Evolutionary conservation across 1,284 basidiomycete species (phyloP).

Genomic region (Puccinia hordei): DNA sequence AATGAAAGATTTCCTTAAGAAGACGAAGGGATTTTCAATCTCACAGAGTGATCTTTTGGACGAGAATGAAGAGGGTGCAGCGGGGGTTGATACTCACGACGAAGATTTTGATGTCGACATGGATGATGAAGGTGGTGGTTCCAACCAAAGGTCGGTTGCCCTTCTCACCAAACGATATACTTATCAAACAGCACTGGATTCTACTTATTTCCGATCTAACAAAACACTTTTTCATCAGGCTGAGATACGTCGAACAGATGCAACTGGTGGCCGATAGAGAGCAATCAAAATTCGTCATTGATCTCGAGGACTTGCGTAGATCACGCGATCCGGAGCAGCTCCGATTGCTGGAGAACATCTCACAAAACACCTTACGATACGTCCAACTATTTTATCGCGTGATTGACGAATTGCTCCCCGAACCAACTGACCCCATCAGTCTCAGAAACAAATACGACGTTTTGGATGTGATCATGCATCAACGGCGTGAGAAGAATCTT

Average conservation of each 20-base stretch:
- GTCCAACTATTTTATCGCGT: constrained; percentile 84
- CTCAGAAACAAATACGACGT: constrained; percentile 70
- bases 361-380: constrained; percentile 85
- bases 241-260: constrained; percentile 88
- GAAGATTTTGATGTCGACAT: constrained; percentile 61
- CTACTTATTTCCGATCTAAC: background rate
- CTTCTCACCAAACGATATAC: background rate
- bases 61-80: constrained; percentile 69
- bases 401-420: constrained; percentile 83
- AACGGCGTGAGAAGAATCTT: constrained; percentile 78
- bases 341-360: constrained; percentile 65
- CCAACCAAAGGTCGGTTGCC: constrained; percentile 59
- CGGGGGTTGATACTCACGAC: constrained; percentile 69
- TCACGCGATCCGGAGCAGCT: constrained; percentile 19
- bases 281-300: constrained; percentile 77
- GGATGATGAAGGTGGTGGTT: constrained; percentile 60
- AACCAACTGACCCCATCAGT: constrained; percentile 82
- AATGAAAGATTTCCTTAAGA: constrained; percentile 36
- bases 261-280: constrained; percentile 91
- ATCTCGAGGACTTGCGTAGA: constrained; percentile 69
- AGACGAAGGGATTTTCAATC: constrained; percentile 44
- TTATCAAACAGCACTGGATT: background rate
- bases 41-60: constrained; percentile 59
- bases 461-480: constrained; percentile 90
- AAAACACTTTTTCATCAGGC: constrained; percentile 45